Percentiles rank a stretch among this genome's conserved stretches.
Evolutionary conservation across 257 asterid species (phyloP).

Genomic region (Parsonsia alboflavescens): DNA sequence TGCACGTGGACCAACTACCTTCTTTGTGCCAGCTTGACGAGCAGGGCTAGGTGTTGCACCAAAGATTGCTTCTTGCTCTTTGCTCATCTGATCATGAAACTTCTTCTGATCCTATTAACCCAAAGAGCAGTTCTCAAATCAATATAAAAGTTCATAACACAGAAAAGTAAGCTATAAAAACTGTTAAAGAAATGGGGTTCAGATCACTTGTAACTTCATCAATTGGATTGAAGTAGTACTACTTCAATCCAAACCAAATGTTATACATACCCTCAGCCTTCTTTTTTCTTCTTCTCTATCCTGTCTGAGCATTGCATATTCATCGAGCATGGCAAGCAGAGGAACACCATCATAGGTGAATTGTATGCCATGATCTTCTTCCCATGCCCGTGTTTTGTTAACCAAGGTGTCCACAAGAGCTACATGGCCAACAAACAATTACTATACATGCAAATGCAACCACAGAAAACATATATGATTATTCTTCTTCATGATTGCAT

Average conservation of each 20-base stretch:
- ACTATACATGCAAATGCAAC: background rate
- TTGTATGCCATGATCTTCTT: slow-evolving; percentile 69
- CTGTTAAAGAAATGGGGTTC: background rate
- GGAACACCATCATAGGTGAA: slow-evolving; percentile 95
- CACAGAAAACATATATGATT: background rate
- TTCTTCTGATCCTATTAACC: slow-evolving; percentile 67
- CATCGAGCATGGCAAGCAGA: slow-evolving; percentile 97
- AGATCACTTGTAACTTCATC: background rate
- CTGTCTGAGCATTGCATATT: slow-evolving; percentile 88
- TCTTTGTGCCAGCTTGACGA: slow-evolving; percentile 60
- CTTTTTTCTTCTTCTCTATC: slow-evolving; percentile 98
- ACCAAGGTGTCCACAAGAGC: slow-evolving; percentile 87
- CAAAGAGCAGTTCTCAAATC: slow-evolving; percentile 2
- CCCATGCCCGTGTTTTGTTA: slow-evolving; percentile 89
- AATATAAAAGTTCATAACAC: background rate
- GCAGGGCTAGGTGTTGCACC: slow-evolving; percentile 90
- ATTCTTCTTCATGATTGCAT: background rate
- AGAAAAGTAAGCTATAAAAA: background rate
- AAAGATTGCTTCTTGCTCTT: slow-evolving; percentile 57
- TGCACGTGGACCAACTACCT: slow-evolving; percentile 61
- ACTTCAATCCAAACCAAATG: background rate
- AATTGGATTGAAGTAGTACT: background rate
- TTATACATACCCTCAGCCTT: slow-evolving; percentile 71
- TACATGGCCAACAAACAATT: slow-evolving; percentile 28
- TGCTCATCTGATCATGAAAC: slow-evolving; percentile 58